Percentiles rank a stretch among this genome's conserved stretches.
Conservation (phyloP, 2,329 filamentous ascomycete species). For the Colletotrichum coccodes region DNA sequence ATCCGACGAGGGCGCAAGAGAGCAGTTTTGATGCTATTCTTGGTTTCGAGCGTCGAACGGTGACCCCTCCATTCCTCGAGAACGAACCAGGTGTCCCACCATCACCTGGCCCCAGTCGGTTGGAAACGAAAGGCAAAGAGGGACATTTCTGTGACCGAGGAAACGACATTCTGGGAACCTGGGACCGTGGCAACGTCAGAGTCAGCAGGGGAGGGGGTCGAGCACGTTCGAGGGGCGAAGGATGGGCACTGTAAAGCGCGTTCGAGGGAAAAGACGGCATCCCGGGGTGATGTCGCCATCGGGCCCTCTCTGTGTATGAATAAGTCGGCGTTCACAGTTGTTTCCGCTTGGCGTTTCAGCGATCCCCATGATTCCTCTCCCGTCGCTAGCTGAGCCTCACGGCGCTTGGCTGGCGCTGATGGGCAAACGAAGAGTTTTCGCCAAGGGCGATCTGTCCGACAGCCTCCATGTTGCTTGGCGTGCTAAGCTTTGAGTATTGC, state of each 20-base stretch:
- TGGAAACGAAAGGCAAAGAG: slow-evolving; percentile 20
- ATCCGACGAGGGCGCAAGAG: slow-evolving; percentile 18
- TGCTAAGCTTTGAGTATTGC: slow-evolving; percentile 27
- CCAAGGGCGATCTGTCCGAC: slow-evolving; percentile 24
- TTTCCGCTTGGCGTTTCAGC: slow-evolving; percentile 33
- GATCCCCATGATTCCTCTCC: slow-evolving; percentile 23
- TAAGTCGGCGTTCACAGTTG: slow-evolving; percentile 3
- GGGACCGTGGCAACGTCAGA: background rate
- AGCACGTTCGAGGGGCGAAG: slow-evolving; percentile 24
- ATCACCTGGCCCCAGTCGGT: background rate
- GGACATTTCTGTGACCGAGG: background rate
- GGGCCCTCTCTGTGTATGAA: background rate
- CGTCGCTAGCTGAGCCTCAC: slow-evolving; percentile 19
- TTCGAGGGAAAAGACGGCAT: background rate
- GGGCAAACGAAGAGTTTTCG: background rate
- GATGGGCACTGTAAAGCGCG: background rate
- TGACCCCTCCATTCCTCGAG: background rate
- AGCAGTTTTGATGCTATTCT: slow-evolving; percentile 22
- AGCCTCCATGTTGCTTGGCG: slow-evolving; percentile 18
- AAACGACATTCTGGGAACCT: background rate
- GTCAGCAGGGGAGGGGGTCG: background rate
- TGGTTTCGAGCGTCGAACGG: slow-evolving; percentile 2
- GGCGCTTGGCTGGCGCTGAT: background rate
- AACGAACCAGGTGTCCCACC: background rate
- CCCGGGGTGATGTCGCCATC: slow-evolving; percentile 2